A percentile compares a stretch with the other conserved stretches of the same genome.
phyloP scores from a whole-genome alignment of 2,329 filamentous ascomycete genomes.

The Berkeleyomyces basicola region DNA sequence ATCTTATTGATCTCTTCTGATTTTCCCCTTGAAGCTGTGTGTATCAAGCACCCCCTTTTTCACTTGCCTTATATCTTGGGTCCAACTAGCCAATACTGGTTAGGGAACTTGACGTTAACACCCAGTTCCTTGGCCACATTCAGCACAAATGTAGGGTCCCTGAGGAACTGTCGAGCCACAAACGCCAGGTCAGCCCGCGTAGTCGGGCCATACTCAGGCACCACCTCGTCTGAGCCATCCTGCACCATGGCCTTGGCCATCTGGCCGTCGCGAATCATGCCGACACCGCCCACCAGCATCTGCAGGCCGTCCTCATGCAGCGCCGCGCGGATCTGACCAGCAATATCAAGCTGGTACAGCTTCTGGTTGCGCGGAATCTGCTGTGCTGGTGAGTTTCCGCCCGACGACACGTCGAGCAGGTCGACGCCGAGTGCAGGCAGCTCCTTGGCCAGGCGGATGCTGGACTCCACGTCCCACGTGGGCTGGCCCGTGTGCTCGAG shows the following conservation, averaged over 20 bases:
- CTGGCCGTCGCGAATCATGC: slow-evolving; percentile 51
- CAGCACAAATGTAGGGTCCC: slow-evolving; percentile 66
- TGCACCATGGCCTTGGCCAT: slow-evolving; percentile 46
- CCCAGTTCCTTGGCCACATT: slow-evolving; percentile 55
- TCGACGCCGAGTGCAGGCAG: slow-evolving; percentile 63
- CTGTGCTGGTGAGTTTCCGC: slow-evolving; percentile 49
- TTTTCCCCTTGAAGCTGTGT: not conserved
- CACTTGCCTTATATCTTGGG: slow-evolving; percentile 16
- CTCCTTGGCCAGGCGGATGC: slow-evolving; percentile 36
- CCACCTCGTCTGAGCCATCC: slow-evolving; percentile 27
- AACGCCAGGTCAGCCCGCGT: slow-evolving; percentile 53
- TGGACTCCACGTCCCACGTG: slow-evolving; percentile 53
- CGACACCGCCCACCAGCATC: slow-evolving; percentile 58
- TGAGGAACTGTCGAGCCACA: slow-evolving; percentile 59
- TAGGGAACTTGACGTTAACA: slow-evolving; percentile 53
- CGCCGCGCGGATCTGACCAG: slow-evolving; percentile 52
- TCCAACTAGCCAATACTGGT: slow-evolving; percentile 38
- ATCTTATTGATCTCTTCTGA: not conserved
- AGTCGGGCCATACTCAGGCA: slow-evolving; percentile 23
- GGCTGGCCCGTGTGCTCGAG: slow-evolving; percentile 31
- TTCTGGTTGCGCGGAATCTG: slow-evolving; percentile 44
- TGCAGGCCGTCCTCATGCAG: slow-evolving; percentile 30
- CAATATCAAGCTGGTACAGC: slow-evolving; percentile 59
- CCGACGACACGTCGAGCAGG: slow-evolving; percentile 65
- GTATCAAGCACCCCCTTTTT: not conserved